Percentiles rank a stretch among this genome's conserved stretches.
Conservation (phyloP, 345 rosid genomes). For the Arabidopsis suecica region DNA sequence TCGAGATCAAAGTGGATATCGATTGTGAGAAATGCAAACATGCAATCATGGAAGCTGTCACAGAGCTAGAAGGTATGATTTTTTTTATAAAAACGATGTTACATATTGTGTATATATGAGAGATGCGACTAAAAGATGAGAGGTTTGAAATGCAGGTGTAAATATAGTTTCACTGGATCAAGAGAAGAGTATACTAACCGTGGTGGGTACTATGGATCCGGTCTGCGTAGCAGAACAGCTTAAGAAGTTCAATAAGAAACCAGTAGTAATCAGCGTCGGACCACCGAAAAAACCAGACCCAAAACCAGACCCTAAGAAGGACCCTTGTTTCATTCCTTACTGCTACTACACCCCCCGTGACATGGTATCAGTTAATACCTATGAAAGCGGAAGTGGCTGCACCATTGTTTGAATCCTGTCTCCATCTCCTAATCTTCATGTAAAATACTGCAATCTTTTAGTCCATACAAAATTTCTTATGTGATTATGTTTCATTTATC, state of each 20-base stretch:
- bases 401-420: constrained; percentile 37
- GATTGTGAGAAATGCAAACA: constrained; percentile 44
- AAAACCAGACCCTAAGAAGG: constrained; percentile 11
- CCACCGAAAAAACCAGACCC: constrained; percentile 39
- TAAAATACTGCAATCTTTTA: constrained; percentile 3
- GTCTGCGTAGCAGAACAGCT: constrained; percentile 34
- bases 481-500: neutral
- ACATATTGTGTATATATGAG: neutral
- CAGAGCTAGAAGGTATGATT: constrained; percentile 39
- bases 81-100: neutral
- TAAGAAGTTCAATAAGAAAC: constrained; percentile 38
- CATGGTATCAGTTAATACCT: constrained; percentile 25
- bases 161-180: constrained; percentile 37
- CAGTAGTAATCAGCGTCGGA: constrained; percentile 43
- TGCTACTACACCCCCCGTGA: constrained; percentile 11
- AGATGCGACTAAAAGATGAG: neutral
- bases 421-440: constrained; percentile 33
- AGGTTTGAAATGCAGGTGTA: constrained; percentile 38
- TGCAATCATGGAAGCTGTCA: constrained; percentile 38
- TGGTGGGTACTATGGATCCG: constrained; percentile 48
- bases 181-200: constrained; percentile 44
- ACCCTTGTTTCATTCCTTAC: constrained; percentile 23
- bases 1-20: constrained; percentile 45
- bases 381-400: constrained; percentile 39
- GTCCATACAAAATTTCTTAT: neutral